Evolutionary conservation across 768 basidiomycete species (phyloP).

Genomic region (Macrolepiota albuminosa): DNA sequence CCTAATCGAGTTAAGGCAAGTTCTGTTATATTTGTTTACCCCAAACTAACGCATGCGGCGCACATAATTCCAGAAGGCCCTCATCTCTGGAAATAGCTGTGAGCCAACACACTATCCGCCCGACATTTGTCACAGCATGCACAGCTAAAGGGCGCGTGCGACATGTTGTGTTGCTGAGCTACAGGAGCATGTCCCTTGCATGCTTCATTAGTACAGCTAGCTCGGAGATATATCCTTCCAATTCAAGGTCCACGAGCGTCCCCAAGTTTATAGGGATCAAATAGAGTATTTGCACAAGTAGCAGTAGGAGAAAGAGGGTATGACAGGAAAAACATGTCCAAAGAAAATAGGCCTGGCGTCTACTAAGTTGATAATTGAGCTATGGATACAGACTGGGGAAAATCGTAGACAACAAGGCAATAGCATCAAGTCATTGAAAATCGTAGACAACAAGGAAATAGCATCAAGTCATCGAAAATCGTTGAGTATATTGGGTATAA

Average conservation of each 20-base stretch:
- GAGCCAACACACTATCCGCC: neutral
- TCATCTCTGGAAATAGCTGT: neutral
- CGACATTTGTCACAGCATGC: neutral
- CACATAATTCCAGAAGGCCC: neutral
- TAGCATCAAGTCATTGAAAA: neutral
- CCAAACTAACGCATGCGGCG: neutral
- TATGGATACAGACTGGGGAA: slow-evolving; percentile 11
- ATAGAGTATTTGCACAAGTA: neutral
- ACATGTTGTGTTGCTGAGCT: neutral
- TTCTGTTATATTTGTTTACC: neutral
- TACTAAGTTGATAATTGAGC: neutral
- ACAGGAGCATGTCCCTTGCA: neutral
- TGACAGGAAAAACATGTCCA: neutral
- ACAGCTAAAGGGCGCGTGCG: neutral
- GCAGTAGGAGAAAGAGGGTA: neutral
- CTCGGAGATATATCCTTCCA: neutral
- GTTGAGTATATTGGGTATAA: neutral
- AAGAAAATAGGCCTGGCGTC: neutral
- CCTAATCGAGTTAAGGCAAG: neutral
- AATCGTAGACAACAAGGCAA: neutral
- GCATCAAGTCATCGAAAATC: neutral
- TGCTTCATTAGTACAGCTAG: neutral
- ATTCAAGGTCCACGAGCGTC: neutral
- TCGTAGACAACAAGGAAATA: neutral
- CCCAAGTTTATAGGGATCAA: neutral